Percentiles rank a stretch among this genome's conserved stretches.
These are phyloP conservation scores for Astrephomene gubernaculifera DNA, from an alignment of 139 green algal genomes.

Conservation along the genomic window DNA sequence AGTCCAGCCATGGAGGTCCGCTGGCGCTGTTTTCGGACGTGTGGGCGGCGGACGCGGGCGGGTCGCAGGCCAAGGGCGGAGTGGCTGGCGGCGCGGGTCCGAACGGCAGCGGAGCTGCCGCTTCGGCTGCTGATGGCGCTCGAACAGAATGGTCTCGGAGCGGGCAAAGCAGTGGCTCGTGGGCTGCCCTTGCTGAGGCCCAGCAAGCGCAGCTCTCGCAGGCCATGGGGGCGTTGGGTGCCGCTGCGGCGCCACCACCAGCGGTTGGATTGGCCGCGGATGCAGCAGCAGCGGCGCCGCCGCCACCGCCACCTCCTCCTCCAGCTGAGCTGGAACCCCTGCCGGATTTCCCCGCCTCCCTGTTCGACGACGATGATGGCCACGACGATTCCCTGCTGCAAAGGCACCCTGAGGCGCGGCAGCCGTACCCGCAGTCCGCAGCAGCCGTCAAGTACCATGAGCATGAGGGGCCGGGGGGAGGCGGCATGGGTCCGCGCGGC, in stretches of 20 bases:
- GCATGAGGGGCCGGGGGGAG: not conserved
- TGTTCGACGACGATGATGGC: constrained; percentile 47
- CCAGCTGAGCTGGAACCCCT: constrained; percentile 29
- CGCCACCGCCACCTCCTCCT: not conserved
- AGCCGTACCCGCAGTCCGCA: too few relatives aligned
- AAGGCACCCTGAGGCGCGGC: too few relatives aligned
- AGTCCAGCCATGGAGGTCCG: not conserved
- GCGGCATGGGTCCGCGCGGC: not conserved
- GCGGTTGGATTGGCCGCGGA: not conserved
- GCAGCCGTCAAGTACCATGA: too few relatives aligned
- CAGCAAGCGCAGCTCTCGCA: constrained; percentile 36
- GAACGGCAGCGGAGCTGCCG: not conserved
- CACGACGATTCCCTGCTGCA: too few relatives aligned
- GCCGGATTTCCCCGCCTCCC: constrained; percentile 37
- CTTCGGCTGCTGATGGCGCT: too few relatives aligned
- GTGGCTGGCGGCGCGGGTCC: not conserved
- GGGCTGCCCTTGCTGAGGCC: constrained; percentile 32
- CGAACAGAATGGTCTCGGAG: too few relatives aligned
- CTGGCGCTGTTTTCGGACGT: constrained; percentile 20
- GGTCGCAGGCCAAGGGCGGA: not conserved
- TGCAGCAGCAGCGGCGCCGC: not conserved
- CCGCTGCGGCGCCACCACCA: not conserved
- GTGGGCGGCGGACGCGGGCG: constrained; percentile 18
- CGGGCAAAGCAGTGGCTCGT: not conserved
- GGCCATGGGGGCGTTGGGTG: constrained; percentile 6